Base-by-base conservation (phyloP, 2,329 filamentous ascomycete genomes). In the Seiridium unicorne region DNA sequence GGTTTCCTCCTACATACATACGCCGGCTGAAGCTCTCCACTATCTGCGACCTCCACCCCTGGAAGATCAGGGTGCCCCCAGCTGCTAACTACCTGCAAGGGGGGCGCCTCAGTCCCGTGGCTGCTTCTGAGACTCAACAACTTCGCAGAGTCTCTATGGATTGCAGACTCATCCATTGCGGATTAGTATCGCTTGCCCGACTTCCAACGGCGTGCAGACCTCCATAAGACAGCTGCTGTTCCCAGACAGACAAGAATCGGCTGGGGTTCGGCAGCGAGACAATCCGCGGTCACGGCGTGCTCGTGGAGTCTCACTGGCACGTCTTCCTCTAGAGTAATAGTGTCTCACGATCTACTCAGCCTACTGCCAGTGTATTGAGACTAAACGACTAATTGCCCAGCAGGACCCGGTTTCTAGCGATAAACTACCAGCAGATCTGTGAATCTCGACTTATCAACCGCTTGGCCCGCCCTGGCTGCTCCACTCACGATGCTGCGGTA, bases 11-110 rank as follows among this genome's bases (percentile, higher is more conserved):
- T 7, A 13, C 18, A 26, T 26, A 49, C 47, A 32, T 26, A 49
- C 47, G 47, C 47, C 18, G 18, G 35, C 47, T 32, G 34, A 53
- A 53, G 49, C 49, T 53, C 49, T 53, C 49, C 49, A 53, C 49
- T 53, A 35, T 53, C 34, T n/a, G 34, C 49, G 49, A 35, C n/a
- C 38, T 26, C 47, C 47, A 49, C 49, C 31, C 49, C 49, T 53
- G 35, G 49, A 53, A 34, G 34, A 36, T 53, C 49, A 38, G 35
- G 49, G 49, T 53, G 11, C 49, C 36, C 49, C 35, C 32, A 53
- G 49, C 49, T 48, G n/a, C 46, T 31, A 18, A 48, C 6, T n/a
- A 48, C 46, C 26, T 51, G 49, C 18, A 51, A 9, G 32, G 49
- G 49, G 18, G 18, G 9, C 38, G 31, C 49, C 34, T 51, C 11